These are phyloP conservation scores for Aspergillus clavatus DNA, from an alignment of 2,329 filamentous ascomycete genomes.

Conservation along the genomic window DNA sequence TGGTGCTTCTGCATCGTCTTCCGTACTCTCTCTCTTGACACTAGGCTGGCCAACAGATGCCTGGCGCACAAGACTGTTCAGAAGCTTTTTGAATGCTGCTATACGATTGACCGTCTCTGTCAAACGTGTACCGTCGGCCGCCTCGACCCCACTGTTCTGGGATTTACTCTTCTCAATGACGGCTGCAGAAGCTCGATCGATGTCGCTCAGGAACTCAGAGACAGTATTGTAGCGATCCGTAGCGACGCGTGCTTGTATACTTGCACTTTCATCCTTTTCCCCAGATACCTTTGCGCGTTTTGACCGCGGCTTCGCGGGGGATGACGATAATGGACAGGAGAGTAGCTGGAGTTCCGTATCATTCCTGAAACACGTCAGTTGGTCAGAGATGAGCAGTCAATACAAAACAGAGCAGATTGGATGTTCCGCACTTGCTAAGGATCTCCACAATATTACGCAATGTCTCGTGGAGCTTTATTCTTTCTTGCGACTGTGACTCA, in stretches of 20 bases:
- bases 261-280: conserved; percentile 30
- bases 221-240: conserved; percentile 37
- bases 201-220: conserved; percentile 40
- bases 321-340: conserved; percentile 34
- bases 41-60: conserved; percentile 49
- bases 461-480: conserved; percentile 30
- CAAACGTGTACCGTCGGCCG: conserved; percentile 23
- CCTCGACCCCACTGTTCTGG: conserved; percentile 23
- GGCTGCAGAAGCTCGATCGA: conserved; percentile 36
- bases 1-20: conserved; percentile 33
- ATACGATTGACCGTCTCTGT: conserved; percentile 44
- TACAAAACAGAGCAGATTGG: neutral
- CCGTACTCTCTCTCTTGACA: conserved; percentile 32
- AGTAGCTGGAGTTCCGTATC: conserved; percentile 43
- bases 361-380: conserved; percentile 32
- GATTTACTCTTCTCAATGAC: conserved; percentile 35
- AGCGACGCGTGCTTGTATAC: conserved; percentile 36
- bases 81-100: conserved; percentile 57
- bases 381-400: conserved; percentile 2
- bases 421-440: conserved; percentile 25
- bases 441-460: conserved; percentile 34
- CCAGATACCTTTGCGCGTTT: conserved; percentile 41
- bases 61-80: conserved; percentile 58
- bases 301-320: conserved; percentile 36
- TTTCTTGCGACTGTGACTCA: conserved; percentile 25